phyloP scores from a whole-genome alignment of 2,329 filamentous ascomycete species.

The Calonectria montana region DNA sequence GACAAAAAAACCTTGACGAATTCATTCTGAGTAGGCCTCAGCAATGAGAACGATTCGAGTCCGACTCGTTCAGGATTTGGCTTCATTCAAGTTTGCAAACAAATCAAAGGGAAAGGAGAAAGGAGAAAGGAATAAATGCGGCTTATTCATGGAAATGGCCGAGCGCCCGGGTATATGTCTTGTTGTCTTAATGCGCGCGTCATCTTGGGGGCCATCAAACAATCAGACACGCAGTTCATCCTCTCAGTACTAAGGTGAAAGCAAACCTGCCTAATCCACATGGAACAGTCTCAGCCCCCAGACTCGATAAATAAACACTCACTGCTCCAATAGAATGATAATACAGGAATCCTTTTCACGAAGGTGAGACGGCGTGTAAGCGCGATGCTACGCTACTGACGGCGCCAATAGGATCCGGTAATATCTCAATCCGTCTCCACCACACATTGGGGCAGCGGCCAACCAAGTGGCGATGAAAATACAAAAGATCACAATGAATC shows the following conservation, averaged over 20 bases:
- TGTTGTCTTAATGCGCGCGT: neutral
- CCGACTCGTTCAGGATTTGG: neutral
- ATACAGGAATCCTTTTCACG: neutral
- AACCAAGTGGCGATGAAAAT: neutral
- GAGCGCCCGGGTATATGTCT: neutral
- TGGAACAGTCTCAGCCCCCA: neutral
- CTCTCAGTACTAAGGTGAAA: neutral
- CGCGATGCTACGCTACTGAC: neutral
- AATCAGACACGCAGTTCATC: neutral
- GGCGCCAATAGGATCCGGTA: neutral
- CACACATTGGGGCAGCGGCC: neutral
- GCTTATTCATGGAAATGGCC: neutral
- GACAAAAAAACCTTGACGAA: neutral
- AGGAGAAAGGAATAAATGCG: neutral
- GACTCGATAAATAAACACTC: neutral
- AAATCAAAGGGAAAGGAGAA: neutral
- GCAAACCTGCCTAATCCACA: no score
- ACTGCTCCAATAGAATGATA: neutral
- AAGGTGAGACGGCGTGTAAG: conserved; percentile 1
- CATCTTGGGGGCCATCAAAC: neutral
- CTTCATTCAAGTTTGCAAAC: neutral
- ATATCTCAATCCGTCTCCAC: neutral
- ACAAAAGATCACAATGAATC: neutral
- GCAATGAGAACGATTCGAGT: neutral
- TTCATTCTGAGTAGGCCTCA: neutral